Conservation (phyloP, 495 filamentous ascomycete species). For the Aspergillus haitiensis region DNA sequence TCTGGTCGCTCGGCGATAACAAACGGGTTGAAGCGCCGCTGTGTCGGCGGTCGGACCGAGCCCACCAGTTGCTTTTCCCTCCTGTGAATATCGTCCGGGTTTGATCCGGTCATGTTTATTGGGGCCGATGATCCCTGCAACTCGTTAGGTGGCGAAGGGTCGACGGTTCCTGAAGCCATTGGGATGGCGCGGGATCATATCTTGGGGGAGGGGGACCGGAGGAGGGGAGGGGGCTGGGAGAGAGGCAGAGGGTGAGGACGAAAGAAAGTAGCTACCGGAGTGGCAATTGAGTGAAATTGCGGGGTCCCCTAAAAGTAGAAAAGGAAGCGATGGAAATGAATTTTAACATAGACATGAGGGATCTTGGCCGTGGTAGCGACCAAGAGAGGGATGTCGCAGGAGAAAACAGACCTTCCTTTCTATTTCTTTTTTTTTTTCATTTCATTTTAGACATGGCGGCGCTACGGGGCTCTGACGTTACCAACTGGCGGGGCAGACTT, state of each 20-base stretch:
- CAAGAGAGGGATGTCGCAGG: constrained; percentile 11
- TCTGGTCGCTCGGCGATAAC: constrained; percentile 55
- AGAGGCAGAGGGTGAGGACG: constrained; percentile 11
- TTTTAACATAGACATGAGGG: constrained; percentile 1
- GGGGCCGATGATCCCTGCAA: constrained; percentile 31
- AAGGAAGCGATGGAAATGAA: neutral
- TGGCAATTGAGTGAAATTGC: constrained; percentile 19
- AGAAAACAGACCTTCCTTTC: neutral
- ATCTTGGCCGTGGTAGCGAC: constrained; percentile 6
- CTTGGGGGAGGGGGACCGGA: constrained; percentile 28
- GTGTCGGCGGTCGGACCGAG: constrained; percentile 45
- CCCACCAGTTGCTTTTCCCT: constrained; percentile 52
- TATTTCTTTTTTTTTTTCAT: too few relatives aligned
- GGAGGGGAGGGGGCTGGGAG: constrained; percentile 21
- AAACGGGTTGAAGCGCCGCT: constrained; percentile 51
- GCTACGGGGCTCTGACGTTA: constrained; percentile 31
- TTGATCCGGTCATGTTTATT: constrained; percentile 29
- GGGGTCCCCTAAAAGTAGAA: constrained; percentile 6
- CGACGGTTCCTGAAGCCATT: constrained; percentile 49
- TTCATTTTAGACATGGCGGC: constrained; percentile 9
- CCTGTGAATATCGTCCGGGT: constrained; percentile 43
- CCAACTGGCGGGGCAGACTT: constrained; percentile 24
- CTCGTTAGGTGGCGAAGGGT: constrained; percentile 42
- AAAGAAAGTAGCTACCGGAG: constrained; percentile 6
- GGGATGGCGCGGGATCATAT: constrained; percentile 39